phyloP scores from a whole-genome alignment of 345 rosid genomes.

The Lepidium africanum region DNA sequence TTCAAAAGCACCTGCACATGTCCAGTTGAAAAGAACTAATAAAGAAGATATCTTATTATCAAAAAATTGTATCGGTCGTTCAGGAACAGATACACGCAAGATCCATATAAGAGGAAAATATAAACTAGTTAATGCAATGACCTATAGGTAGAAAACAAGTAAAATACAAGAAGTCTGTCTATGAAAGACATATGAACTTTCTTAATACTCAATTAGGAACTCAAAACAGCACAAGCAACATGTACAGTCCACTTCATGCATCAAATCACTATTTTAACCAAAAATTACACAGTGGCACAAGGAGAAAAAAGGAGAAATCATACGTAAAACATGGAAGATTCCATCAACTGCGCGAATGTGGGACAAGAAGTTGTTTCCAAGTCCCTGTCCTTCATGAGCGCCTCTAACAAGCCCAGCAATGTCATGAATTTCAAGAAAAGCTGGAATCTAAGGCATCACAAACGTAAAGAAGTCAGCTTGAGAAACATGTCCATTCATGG shows the following conservation, averaged over 20 bases:
- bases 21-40: neutral
- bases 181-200: neutral
- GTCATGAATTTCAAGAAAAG: constrained; percentile 94
- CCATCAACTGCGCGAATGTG: constrained; percentile 99
- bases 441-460: constrained; percentile 51
- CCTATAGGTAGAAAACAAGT: neutral
- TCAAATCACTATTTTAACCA: neutral
- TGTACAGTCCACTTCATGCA: neutral
- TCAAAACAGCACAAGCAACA: neutral
- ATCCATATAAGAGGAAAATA: neutral
- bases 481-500: neutral
- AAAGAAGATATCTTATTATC: neutral
- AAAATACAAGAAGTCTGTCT: neutral
- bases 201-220: neutral
- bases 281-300: neutral
- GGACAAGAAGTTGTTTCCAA: constrained; percentile 93
- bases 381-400: constrained; percentile 94
- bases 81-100: neutral
- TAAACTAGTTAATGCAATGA: neutral
- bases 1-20: constrained; percentile 78
- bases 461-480: neutral
- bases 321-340: constrained; percentile 94
- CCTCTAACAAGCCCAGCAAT: constrained; percentile 96
- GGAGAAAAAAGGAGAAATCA: constrained; percentile 5
- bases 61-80: neutral